Conservation (phyloP, 73 alveolate species). For the Symbiodinium pilosum region DNA sequence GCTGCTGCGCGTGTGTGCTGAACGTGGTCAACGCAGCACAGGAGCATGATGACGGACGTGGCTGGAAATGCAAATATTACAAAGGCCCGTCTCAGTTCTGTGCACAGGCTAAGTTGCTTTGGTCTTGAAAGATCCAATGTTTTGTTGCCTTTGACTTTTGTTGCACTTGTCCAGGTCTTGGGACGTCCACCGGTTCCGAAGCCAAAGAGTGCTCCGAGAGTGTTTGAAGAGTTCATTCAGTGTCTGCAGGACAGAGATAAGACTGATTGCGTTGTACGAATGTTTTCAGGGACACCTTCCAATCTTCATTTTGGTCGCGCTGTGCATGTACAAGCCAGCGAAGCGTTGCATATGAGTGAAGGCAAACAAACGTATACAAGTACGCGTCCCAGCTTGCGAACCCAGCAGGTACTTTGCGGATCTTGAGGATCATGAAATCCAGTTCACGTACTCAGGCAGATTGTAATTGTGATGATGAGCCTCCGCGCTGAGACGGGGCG, state of each 20-base stretch:
- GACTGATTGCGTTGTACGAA: no score
- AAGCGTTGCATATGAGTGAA: not conserved
- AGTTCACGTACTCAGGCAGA: constrained; percentile 96
- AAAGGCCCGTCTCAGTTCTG: no score
- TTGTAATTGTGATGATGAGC: not conserved
- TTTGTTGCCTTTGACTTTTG: no score
- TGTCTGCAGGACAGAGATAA: no score
- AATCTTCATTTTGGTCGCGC: no score
- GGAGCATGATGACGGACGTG: constrained; percentile 96
- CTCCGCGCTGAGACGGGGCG: not conserved
- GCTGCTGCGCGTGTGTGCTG: not conserved
- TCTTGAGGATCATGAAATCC: constrained; percentile 97
- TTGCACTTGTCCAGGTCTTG: constrained; percentile 99
- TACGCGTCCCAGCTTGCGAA: not conserved
- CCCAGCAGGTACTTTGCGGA: constrained; percentile 97
- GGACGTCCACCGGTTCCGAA: constrained; percentile 99
- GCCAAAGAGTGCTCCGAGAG: constrained; percentile 98
- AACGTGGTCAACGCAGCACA: no score
- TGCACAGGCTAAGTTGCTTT: no score
- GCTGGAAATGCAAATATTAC: constrained; percentile 99
- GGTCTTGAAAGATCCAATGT: no score
- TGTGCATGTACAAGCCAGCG: not conserved
- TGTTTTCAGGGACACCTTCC: no score
- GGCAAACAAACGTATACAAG: not conserved
- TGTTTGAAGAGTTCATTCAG: no score